phyloP scores from a whole-genome alignment of 345 rosid genomes.

The Rhizophora apiculata region DNA sequence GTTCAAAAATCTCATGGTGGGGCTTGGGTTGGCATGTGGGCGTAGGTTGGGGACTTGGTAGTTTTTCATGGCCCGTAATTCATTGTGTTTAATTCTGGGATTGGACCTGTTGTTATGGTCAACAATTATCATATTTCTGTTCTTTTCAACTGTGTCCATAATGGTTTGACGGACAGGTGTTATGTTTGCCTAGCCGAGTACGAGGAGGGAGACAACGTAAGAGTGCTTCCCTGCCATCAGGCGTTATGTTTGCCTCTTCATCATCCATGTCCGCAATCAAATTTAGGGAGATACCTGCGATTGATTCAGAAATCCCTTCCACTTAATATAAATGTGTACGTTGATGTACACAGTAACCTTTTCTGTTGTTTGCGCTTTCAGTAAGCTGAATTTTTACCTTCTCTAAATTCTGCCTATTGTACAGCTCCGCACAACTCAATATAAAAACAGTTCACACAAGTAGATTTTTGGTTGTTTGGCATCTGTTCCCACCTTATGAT shows the following conservation, averaged over 20 bases:
- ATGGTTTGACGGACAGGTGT: slow-evolving; percentile 39
- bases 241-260: slow-evolving; percentile 24
- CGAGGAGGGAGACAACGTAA: slow-evolving; percentile 61
- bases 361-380: neutral
- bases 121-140: neutral
- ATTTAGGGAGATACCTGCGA: slow-evolving; percentile 14
- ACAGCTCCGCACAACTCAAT: neutral
- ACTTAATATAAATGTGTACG: slow-evolving; percentile 32
- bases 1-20: too few relatives aligned
- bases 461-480: too few relatives aligned
- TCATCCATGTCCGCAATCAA: neutral
- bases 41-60: neutral
- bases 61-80: neutral
- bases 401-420: too few relatives aligned
- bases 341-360: slow-evolving; percentile 18
- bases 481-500: too few relatives aligned
- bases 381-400: neutral
- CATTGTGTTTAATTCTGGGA: neutral
- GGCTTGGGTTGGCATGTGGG: too few relatives aligned
- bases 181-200: slow-evolving; percentile 67
- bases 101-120: neutral
- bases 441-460: neutral
- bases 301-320: slow-evolving; percentile 17
- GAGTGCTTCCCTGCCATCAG: slow-evolving; percentile 72
- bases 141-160: slow-evolving; percentile 3